Evolutionary conservation across 106 monocot species (phyloP).

Genomic region (Dendrobium chrysotoxum): DNA sequence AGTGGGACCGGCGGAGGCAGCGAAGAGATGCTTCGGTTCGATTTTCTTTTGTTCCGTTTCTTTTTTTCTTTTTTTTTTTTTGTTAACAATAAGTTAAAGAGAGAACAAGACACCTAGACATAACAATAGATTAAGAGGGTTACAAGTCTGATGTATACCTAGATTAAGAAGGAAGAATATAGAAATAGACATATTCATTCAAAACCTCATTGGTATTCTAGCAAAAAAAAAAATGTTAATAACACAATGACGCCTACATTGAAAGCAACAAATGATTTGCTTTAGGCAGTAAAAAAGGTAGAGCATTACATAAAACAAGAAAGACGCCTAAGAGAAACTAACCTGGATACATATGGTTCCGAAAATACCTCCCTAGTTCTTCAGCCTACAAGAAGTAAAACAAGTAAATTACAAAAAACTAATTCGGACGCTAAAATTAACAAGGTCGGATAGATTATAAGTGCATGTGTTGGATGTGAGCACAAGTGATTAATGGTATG

Average conservation of each 20-base stretch:
- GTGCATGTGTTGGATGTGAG: background rate
- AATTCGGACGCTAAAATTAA: background rate
- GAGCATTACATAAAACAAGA: background rate
- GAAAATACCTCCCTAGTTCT: slow-evolving; percentile 91
- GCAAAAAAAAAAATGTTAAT: background rate
- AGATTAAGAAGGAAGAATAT: too few species aligned
- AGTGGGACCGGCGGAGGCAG: too few species aligned
- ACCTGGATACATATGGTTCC: slow-evolving; percentile 99
- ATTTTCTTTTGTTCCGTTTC: too few species aligned
- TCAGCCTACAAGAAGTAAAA: slow-evolving; percentile 50
- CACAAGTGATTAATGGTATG: background rate
- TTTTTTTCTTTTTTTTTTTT: too few species aligned
- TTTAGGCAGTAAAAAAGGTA: background rate
- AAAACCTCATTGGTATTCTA: background rate
- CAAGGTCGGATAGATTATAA: background rate
- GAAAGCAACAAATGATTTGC: background rate
- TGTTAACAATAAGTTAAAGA: too few species aligned
- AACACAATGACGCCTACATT: background rate
- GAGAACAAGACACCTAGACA: background rate
- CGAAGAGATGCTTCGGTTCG: too few species aligned
- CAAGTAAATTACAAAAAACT: background rate
- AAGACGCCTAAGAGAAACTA: background rate
- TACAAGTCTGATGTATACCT: too few species aligned
- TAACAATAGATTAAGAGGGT: background rate
- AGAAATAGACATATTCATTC: background rate